These are phyloP conservation scores for Solanum appendiculatum DNA, from an alignment of 257 asterid genomes.

Conservation along the genomic window DNA sequence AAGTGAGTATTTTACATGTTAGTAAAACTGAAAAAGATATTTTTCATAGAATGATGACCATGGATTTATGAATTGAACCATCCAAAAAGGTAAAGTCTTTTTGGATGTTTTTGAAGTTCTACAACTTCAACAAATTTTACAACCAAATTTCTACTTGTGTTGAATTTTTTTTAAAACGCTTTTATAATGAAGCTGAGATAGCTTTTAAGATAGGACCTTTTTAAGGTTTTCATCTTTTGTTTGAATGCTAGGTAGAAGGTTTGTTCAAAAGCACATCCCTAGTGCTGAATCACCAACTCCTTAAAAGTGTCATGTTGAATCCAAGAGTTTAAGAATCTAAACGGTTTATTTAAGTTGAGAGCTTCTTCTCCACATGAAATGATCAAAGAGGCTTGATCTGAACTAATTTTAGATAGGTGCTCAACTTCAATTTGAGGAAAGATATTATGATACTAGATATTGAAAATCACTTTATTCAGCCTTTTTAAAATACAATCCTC, in stretches of 20 bases:
- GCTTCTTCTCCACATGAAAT: background rate
- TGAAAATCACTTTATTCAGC: background rate
- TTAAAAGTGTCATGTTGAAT: background rate
- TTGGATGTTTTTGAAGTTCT: constrained; percentile 1
- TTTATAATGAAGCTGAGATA: background rate
- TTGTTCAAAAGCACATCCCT: background rate
- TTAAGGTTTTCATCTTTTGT: background rate
- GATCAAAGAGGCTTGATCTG: background rate
- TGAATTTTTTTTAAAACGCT: background rate
- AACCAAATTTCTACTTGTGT: background rate
- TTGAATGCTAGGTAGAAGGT: too few species aligned
- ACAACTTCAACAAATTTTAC: background rate
- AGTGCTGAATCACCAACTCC: background rate
- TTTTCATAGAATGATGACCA: background rate
- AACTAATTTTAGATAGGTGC: background rate
- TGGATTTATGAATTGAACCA: background rate
- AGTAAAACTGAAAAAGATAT: background rate
- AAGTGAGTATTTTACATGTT: background rate
- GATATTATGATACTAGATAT: background rate
- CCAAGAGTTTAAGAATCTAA: background rate
- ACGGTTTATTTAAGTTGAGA: too few species aligned
- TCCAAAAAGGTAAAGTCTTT: background rate
- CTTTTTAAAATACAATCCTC: background rate
- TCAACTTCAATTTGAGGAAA: background rate
- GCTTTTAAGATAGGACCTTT: background rate